Conservation (phyloP, 306 rosid species). For the Begonia loranthoides region DNA sequence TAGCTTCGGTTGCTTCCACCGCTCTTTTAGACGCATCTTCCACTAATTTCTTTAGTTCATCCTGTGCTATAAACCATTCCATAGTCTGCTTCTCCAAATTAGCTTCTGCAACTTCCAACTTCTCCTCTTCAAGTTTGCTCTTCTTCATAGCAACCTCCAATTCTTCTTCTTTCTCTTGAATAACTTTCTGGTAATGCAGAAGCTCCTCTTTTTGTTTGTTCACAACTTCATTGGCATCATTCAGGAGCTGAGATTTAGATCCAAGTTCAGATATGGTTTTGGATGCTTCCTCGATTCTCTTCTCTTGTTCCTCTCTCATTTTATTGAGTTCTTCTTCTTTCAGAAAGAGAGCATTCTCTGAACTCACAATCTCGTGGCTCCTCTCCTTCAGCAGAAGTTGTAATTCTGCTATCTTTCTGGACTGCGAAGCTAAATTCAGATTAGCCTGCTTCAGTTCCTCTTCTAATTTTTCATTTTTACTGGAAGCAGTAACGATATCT, state of each 20-base stretch:
- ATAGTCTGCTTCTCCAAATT: slow-evolving; percentile 60
- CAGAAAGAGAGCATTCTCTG: slow-evolving; percentile 19
- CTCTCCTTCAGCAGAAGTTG: slow-evolving; percentile 47
- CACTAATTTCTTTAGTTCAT: slow-evolving; percentile 52
- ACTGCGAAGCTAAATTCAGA: slow-evolving; percentile 48
- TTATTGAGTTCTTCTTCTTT: slow-evolving; percentile 58
- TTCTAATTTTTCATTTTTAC: slow-evolving; percentile 35
- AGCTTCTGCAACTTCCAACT: slow-evolving; percentile 42
- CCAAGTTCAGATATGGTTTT: slow-evolving; percentile 35
- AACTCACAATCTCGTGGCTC: slow-evolving; percentile 28
- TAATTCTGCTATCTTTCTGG: slow-evolving; percentile 42
- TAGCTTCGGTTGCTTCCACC: slow-evolving; percentile 33
- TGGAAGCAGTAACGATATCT: slow-evolving; percentile 42
- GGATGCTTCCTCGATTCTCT: slow-evolving; percentile 45
- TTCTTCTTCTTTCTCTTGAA: slow-evolving; percentile 48
- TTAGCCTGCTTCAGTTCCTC: slow-evolving; percentile 58
- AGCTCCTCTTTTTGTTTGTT: slow-evolving; percentile 59
- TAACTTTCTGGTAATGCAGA: slow-evolving; percentile 27
- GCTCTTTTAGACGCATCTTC: slow-evolving; percentile 40
- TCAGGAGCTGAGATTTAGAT: slow-evolving; percentile 45
- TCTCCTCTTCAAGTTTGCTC: slow-evolving; percentile 49
- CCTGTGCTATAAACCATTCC: slow-evolving; percentile 69
- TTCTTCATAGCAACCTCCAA: slow-evolving; percentile 23
- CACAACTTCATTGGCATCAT: slow-evolving; percentile 58
- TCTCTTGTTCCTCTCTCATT: slow-evolving; percentile 38